Percentiles rank a stretch among this genome's conserved stretches.
Conservation (phyloP, 441 rosid species). For the Pelargonium cotyledonis region DNA sequence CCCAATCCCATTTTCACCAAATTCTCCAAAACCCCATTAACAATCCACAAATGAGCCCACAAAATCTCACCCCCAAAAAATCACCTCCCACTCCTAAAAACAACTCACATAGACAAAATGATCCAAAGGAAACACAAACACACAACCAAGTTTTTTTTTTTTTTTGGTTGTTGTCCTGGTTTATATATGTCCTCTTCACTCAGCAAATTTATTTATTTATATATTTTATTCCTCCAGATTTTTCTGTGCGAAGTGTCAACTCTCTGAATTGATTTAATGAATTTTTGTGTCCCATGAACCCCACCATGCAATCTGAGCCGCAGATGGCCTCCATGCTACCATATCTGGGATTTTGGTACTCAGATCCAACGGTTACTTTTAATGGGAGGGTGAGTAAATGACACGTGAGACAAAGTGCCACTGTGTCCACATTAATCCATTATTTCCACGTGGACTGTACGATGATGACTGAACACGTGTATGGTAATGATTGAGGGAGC, state of each 20-base stretch:
- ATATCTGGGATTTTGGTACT: not conserved
- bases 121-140: not conserved
- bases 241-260: slow-evolving; percentile 3
- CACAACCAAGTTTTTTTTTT: not conserved
- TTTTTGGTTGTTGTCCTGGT: not conserved
- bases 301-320: not conserved
- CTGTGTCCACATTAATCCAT: not conserved
- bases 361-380: slow-evolving; percentile 2
- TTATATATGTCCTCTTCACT: slow-evolving; percentile 2
- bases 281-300: not conserved
- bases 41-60: not conserved
- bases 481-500: not conserved
- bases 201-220: not conserved
- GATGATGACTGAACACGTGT: not conserved
- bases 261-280: not conserved
- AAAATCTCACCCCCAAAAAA: not conserved
- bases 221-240: not conserved
- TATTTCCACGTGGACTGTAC: not conserved
- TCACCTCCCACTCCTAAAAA: not conserved
- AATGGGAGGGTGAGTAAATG: not conserved
- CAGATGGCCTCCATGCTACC: not conserved
- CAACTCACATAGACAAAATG: slow-evolving; percentile 1
- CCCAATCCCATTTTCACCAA: slow-evolving; percentile 8
- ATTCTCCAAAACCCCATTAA: slow-evolving; percentile 4
- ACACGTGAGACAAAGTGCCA: slow-evolving; percentile 5